Evolutionary conservation across 2,329 filamentous ascomycete genomes (phyloP), one percentile per base, ranked within the genome.

Genomic region (Colletotrichum acutatum): DNA sequence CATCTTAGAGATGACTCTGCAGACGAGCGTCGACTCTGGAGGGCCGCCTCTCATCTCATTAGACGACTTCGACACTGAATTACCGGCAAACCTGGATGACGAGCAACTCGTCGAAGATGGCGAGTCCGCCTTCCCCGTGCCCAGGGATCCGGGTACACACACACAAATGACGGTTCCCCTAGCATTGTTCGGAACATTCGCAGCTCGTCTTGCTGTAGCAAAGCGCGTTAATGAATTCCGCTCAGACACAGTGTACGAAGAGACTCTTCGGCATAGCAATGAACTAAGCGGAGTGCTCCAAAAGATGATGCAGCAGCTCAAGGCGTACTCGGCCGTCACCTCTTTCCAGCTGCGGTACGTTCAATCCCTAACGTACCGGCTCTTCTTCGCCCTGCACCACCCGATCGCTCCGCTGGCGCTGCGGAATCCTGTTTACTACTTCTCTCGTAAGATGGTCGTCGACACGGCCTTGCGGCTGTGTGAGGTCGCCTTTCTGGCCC

Each of bases 361-460:
- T 0, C 85, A 87, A 69, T 79, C 86, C 63, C 78, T 84, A 67
- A 78, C 85, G 3, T 85, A 87, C 66, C 85, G 85, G 26, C 86
- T 83, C 74, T 86, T 87, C 75, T 82, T 91, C 14, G 84, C 86
- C 0, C 84, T 92, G 0, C 90, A 92, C 74, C 86, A 88, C 49
- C 85, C 85, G 0, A 85, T 86, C 79, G 82, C 88, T 30, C 78
- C 79, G 6, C 80, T 82, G 16, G 85, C 87, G 0, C 81, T 84
- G 14, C 79, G 83, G 1, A 83, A 89, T 52, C 85, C 86, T 0
- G 81, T 82, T 1, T 89, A 85, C 74, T 88, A 88, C 78, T 90
- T 87, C 78, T 89, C 87, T 0, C 84, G 86, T 24, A 88, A 88
- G 71, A 84, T 88, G 62, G 83, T 82, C 54, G 80, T 87, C 11